Conservation (phyloP, 2,329 filamentous ascomycete genomes). For the Monilinia aucupariae region DNA sequence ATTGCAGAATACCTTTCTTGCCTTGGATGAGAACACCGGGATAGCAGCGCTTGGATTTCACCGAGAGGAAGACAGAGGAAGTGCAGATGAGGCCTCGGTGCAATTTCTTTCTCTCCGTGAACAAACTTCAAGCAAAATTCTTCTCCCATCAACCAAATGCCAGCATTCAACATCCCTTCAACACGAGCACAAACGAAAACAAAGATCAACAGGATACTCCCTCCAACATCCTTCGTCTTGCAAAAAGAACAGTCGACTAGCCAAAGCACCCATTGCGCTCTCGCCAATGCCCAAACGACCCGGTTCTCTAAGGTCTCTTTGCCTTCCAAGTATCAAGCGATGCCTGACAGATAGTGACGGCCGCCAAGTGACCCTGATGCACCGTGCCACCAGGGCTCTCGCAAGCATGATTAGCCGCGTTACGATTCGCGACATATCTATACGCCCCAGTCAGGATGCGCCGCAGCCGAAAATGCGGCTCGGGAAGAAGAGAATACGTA, state of each 20-base stretch:
- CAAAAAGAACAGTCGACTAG: neutral
- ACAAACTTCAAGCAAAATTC: neutral
- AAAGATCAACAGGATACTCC: neutral
- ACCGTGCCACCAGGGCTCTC: neutral
- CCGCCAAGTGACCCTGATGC: neutral
- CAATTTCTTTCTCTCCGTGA: neutral
- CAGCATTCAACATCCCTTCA: neutral
- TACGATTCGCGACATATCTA: neutral
- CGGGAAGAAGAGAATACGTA: neutral
- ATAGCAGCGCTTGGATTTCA: neutral
- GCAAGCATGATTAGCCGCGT: neutral
- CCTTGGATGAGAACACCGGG: neutral
- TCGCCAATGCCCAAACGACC: neutral
- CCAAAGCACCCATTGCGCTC: neutral
- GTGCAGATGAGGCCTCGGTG: neutral
- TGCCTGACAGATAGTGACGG: neutral
- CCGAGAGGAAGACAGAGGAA: neutral
- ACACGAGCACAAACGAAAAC: neutral
- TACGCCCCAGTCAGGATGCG: neutral
- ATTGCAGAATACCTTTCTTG: too few species aligned
- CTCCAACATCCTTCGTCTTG: neutral
- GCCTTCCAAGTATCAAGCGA: neutral
- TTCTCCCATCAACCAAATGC: neutral
- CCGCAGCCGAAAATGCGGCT: too few species aligned
- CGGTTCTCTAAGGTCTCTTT: neutral